Base-by-base conservation (phyloP, 305 asterid genomes). In the Solanum hybrid region DNA sequence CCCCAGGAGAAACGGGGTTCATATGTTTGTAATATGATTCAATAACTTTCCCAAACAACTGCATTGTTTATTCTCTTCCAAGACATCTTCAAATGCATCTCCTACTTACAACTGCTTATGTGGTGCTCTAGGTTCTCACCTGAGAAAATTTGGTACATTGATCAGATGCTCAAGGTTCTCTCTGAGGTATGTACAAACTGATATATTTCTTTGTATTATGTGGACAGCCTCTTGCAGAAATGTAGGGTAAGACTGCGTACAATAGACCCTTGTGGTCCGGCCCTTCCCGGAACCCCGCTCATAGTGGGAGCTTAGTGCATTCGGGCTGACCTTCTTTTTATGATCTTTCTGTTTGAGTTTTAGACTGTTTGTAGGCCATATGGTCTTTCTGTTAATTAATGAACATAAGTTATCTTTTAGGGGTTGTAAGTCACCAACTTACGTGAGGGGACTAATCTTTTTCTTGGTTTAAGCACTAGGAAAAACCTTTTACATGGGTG, bases 151-250 rank as follows among this genome's bases (percentile, higher is more conserved):
- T 98, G 99, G 99, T 95, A 98, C 94, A 95, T 98, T 89, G 98
- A 97, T 95, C 98, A 98, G 94, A 96, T 97, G 98, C 96, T 97
- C 90, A 98, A 96, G 95, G 99, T 98, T 93, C 96, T 98, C 70
- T 93, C 96, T 73, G 95, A 97, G 99, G 99, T 98, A 94, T 86
- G 94, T 70, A 61, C 77, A 87, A 33, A 32, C 5, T 32, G 88
- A 61, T 57, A 61, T 65, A 57, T 32, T 85, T 32, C 51, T 20
- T 61, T 57, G 77, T 85, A 57, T 57, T 45, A 33, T 78, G 41
- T 78, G 41, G 41, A 4, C 26, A 20, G 9, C 83, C 41, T 78
- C 41, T 78, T 31, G 38, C 15, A 4, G 2, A 78, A 33, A 78
- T 32, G 39, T 20, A 75, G 22, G 22, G 34, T 73, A 73, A 73